phyloP scores from a whole-genome alignment of 1,139 yeast species.

The Sugiyamaella xylanicola region DNA sequence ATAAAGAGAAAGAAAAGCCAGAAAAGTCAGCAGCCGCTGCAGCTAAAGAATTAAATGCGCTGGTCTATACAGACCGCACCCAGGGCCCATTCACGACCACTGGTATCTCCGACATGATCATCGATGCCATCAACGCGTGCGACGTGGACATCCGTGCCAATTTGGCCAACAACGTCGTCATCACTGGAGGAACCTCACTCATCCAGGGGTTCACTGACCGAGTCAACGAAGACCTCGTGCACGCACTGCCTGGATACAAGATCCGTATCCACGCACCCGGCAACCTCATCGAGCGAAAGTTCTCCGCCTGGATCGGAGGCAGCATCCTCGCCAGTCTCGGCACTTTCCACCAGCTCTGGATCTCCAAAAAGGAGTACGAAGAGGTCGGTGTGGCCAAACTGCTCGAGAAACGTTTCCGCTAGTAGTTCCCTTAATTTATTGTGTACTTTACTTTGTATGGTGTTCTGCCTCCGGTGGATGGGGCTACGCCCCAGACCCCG shows the following conservation, averaged over 20 bases:
- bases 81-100: constrained; percentile 34
- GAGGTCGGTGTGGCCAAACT: constrained; percentile 89
- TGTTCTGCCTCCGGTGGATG: constrained; percentile 2
- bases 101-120: constrained; percentile 71
- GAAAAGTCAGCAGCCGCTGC: constrained; percentile 7
- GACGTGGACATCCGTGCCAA: constrained; percentile 92
- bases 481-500: constrained; percentile 4
- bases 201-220: constrained; percentile 89
- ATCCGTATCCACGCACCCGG: constrained; percentile 89
- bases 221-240: constrained; percentile 69
- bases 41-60: constrained; percentile 28
- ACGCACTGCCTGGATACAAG: constrained; percentile 85
- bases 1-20: constrained; percentile 7
- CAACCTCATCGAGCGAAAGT: constrained; percentile 76
- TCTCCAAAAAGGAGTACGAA: constrained; percentile 83
- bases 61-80: constrained; percentile 29
- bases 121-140: constrained; percentile 61
- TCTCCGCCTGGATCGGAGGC: constrained; percentile 95
- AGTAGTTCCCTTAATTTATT: constrained; percentile 9
- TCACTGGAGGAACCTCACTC: constrained; percentile 87
- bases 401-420: constrained; percentile 38
- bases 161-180: constrained; percentile 85
- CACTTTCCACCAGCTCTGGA: constrained; percentile 97
- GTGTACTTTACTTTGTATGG: not conserved
- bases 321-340: constrained; percentile 90